phyloP scores from a whole-genome alignment of 1,284 basidiomycete genomes.

The Athelia psychrophila region DNA sequence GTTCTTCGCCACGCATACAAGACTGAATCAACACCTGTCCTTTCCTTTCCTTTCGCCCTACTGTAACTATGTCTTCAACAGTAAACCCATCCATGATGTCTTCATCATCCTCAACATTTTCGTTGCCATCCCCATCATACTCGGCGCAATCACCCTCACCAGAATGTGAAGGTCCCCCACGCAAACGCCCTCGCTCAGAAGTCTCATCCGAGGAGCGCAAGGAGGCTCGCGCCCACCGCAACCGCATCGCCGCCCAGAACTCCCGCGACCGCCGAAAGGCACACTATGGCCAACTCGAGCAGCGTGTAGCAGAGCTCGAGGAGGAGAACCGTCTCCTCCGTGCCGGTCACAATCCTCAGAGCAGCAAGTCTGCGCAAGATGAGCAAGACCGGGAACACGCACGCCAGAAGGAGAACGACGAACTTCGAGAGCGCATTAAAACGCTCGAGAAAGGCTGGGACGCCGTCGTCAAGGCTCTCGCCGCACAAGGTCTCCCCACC shows the following conservation, averaged over 20 bases:
- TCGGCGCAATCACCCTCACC: constrained; percentile 25
- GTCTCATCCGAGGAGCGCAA: constrained; percentile 69
- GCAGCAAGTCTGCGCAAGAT: constrained; percentile 30
- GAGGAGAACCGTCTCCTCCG: constrained; percentile 81
- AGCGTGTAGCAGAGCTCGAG: constrained; percentile 77
- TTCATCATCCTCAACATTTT: constrained; percentile 26
- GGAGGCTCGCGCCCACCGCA: constrained; percentile 79
- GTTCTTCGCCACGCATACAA: constrained; percentile 18
- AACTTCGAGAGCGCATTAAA: constrained; percentile 69
- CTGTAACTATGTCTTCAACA: constrained; percentile 9
- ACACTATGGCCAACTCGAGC: constrained; percentile 72
- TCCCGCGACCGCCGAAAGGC: constrained; percentile 79
- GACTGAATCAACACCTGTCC: no score
- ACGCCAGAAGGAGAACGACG: constrained; percentile 67
- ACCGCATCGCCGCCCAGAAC: constrained; percentile 83
- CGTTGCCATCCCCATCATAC: constrained; percentile 31
- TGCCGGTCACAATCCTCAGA: constrained; percentile 55
- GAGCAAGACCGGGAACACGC: constrained; percentile 44
- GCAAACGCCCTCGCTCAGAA: constrained; percentile 67
- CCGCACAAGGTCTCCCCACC: constrained; percentile 58
- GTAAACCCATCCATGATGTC: constrained; percentile 6
- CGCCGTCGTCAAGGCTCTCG: constrained; percentile 69
- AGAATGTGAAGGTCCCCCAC: constrained; percentile 41
- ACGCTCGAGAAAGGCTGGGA: constrained; percentile 79
- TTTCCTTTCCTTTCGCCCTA: constrained; percentile 8